phyloP scores from a whole-genome alignment of 352 stramenopile genomes.

The Phytophthora tentaculata region DNA sequence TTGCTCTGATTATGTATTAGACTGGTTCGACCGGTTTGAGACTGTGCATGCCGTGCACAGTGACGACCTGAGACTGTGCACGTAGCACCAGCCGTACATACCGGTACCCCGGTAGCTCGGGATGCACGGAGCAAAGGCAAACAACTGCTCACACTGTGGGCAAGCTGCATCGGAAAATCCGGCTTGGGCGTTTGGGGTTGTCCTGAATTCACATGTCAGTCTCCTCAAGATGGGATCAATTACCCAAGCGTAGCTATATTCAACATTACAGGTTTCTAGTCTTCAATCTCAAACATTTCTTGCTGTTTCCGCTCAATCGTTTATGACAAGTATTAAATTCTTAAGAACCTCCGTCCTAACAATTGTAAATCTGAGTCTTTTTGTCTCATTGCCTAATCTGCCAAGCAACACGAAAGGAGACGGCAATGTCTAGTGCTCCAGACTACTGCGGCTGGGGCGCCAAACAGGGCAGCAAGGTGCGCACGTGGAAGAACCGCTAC shows the following conservation, averaged over 20 bases:
- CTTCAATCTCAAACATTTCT: not conserved
- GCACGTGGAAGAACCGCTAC: conserved; percentile 77
- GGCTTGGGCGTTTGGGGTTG: conserved; percentile 8
- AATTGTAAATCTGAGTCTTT: conserved; percentile 20
- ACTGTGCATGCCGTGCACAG: too few species aligned
- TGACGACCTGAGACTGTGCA: too few species aligned
- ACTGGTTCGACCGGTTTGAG: too few species aligned
- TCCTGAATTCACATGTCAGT: conserved; percentile 5
- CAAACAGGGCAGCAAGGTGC: conserved; percentile 78
- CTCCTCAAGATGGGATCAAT: not conserved
- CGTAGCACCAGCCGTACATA: too few species aligned
- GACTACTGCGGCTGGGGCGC: conserved; percentile 67
- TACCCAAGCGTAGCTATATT: conserved; percentile 15
- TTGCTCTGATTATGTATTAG: too few species aligned
- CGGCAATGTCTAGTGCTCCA: conserved; percentile 12
- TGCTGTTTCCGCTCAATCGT: not conserved
- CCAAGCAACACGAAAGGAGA: not conserved
- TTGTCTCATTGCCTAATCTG: conserved; percentile 17
- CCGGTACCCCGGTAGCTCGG: too few species aligned
- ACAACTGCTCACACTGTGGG: conserved; percentile 10
- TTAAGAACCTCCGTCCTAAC: conserved; percentile 15
- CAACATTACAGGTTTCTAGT: not conserved
- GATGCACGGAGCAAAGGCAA: not conserved
- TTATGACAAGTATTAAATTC: not conserved
- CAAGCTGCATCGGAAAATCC: too few species aligned